Conservation (phyloP, 495 filamentous ascomycete genomes). For the Friedmanniomyces simplex region DNA sequence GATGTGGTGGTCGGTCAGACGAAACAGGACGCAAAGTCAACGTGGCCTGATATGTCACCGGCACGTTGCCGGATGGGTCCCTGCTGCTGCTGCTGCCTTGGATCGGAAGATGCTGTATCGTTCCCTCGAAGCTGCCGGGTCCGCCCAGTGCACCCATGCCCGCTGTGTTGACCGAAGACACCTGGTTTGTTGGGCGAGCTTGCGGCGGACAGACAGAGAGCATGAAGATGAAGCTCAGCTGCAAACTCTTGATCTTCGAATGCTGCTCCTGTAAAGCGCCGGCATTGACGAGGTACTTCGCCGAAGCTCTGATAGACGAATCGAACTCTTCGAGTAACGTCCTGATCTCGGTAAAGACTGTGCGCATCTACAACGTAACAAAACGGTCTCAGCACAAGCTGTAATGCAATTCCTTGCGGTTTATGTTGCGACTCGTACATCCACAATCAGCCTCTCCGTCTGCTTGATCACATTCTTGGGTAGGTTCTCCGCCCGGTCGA, state of each 20-base stretch:
- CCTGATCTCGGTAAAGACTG: not conserved
- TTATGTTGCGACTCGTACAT: not conserved
- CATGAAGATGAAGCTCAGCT: constrained; percentile 4
- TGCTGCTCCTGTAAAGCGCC: not conserved
- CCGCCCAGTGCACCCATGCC: not conserved
- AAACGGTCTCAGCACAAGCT: not conserved
- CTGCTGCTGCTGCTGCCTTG: not conserved
- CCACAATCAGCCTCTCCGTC: not conserved
- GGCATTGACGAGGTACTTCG: constrained; percentile 2
- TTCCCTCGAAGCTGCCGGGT: not conserved
- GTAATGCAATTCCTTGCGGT: too few species aligned
- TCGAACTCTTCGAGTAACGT: not conserved
- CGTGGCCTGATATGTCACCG: not conserved
- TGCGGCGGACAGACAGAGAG: constrained; percentile 1
- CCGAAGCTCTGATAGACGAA: not conserved
- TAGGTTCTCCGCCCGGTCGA: not conserved
- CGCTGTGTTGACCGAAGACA: not conserved
- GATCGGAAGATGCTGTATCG: not conserved
- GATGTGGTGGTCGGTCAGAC: too few species aligned
- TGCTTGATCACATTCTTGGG: not conserved
- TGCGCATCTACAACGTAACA: not conserved
- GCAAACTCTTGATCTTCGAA: not conserved
- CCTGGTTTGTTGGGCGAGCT: too few species aligned
- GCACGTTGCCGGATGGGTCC: not conserved
- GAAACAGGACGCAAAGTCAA: not conserved